phyloP scores from a whole-genome alignment of 1,284 basidiomycete species.

The Afroboletus lepidellus region DNA sequence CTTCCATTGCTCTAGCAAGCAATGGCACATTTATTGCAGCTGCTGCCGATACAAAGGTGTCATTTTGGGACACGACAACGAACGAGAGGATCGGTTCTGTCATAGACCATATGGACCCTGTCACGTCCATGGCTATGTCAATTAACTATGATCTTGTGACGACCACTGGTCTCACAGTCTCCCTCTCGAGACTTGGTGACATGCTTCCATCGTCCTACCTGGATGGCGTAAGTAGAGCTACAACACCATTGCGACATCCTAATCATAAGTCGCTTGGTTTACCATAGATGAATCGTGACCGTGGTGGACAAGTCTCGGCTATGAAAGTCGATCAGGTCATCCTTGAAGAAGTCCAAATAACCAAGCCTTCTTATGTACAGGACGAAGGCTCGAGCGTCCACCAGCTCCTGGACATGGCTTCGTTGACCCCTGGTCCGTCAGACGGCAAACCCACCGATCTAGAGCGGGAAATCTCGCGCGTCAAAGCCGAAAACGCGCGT shows the following conservation, averaged over 20 bases:
- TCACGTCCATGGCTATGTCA: slow-evolving; percentile 13
- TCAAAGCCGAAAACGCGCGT: neutral
- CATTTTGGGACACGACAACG: slow-evolving; percentile 13
- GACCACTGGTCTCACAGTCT: neutral
- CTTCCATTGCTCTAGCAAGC: slow-evolving; percentile 2
- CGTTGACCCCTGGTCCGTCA: neutral
- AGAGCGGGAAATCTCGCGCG: neutral
- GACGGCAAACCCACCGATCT: neutral
- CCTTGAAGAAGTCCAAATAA: neutral
- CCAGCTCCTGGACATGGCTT: too few relatives aligned
- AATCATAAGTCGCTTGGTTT: too few relatives aligned
- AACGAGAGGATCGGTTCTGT: slow-evolving; percentile 5
- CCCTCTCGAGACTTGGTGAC: neutral
- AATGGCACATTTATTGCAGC: slow-evolving; percentile 5
- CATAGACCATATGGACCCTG: neutral
- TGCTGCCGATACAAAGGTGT: slow-evolving; percentile 3
- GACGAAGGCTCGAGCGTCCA: neutral
- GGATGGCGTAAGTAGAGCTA: slow-evolving; percentile 3
- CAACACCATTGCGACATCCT: neutral
- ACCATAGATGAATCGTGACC: neutral
- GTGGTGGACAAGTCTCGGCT: neutral
- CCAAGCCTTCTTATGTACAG: neutral
- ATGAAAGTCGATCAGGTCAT: neutral
- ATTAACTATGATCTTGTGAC: neutral
- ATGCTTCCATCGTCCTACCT: slow-evolving; percentile 2